phyloP scores from a whole-genome alignment of 164 flowering plant species.

The Liquidambar formosana region DNA sequence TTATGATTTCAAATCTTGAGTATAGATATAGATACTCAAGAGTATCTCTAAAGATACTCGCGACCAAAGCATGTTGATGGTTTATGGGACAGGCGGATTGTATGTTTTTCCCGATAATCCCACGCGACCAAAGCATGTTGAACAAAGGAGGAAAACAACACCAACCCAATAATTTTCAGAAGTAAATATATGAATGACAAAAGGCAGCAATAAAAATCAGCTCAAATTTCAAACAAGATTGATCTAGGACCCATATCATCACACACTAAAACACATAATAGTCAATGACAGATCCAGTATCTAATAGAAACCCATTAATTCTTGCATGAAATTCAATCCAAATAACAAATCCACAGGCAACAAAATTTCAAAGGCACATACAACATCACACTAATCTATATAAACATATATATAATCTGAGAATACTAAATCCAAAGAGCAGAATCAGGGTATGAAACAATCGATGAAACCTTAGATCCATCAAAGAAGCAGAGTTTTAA shows the following conservation, averaged over 20 bases:
- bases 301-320: not conserved
- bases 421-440: not conserved
- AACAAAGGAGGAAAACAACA: not conserved
- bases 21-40: no score
- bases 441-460: not conserved
- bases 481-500: not conserved
- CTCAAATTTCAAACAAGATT: not conserved
- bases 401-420: not conserved
- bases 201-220: not conserved
- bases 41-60: no score
- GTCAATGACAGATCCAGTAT: not conserved
- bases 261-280: not conserved
- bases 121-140: no score
- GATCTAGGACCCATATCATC: not conserved
- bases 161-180: not conserved
- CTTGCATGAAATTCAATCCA: conserved; percentile 1
- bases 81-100: no score
- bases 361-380: not conserved
- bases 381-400: not conserved
- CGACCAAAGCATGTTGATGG: no score
- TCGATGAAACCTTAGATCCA: conserved; percentile 39
- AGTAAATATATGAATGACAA: not conserved
- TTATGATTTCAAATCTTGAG: no score
- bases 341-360: not conserved
- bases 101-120: no score